Base-by-base conservation (phyloP, 139 green algal genomes). In the Chlamydomonas sp. region DNA sequence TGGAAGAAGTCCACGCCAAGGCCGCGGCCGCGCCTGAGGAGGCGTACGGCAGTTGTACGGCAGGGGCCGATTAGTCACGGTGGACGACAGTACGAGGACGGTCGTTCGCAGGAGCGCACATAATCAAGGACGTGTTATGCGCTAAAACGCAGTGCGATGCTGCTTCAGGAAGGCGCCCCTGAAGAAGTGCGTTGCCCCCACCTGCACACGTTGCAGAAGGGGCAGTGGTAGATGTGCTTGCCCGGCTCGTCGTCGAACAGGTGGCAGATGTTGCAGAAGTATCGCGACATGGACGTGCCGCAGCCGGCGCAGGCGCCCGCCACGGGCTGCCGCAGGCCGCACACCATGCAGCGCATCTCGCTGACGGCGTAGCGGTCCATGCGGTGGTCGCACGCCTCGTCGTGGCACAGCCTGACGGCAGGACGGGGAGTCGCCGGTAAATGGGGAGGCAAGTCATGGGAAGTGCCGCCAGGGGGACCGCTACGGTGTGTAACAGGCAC, bases 191-290 rank as follows among this genome's bases (percentile, higher is more conserved):
- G 31, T 49, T 49, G 0, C 86, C 69, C 78, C 63, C 76, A 73
- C 92, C 84, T 89, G 92, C 97, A 99, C 79, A 99, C 95, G 91
- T 99, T 99, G 96, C 98, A 99, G 93, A 99, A 99, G 69, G 97
- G 98, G 94, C 98, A 99, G 95, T 99, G 98, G 94, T 99, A 99
- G 90, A 99, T 98, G 93, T 96, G 85, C 15, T 92, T 84, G 3
- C 83, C 91, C 0, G 90, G 90, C 77, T 96, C 90, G 88, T 99
- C 95, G 84, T 99, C 98, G 87, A 97, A 98, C 66, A 99, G 93
- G 90, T 99, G 97, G 93, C 98, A 99, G 89, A 99, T 98, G 85
- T 77, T 81, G 93, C 98, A 99, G 94, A 98, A 99, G 95, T 99
- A 99, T n/a, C 93, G 79, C 7, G 97, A 96, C 94, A 99, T 95